Conservation (phyloP, 176 grass and related monocot genomes). For the Bolboschoenus planiculmis region DNA sequence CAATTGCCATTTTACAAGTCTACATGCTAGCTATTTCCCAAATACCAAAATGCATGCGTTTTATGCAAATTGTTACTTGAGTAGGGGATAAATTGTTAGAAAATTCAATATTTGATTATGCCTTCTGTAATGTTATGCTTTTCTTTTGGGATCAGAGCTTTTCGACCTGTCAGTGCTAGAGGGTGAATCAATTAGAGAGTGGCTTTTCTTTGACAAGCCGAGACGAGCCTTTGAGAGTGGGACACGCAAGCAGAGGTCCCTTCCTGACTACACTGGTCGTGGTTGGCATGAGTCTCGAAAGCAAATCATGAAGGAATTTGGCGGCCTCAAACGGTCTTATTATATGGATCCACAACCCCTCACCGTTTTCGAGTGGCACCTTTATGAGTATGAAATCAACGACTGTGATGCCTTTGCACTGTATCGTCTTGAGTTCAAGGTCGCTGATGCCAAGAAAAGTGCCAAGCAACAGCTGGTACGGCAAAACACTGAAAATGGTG, state of each 20-base stretch:
- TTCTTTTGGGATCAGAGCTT: constrained; percentile 51
- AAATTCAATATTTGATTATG: neutral
- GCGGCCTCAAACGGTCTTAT: constrained; percentile 75
- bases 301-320: constrained; percentile 79
- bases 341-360: constrained; percentile 95
- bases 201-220: constrained; percentile 93
- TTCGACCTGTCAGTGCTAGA: constrained; percentile 77
- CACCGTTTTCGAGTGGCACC: constrained; percentile 68
- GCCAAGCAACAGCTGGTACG: constrained; percentile 64
- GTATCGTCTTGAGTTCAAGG: constrained; percentile 77
- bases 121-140: neutral
- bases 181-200: constrained; percentile 91
- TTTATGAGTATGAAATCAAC: constrained; percentile 88
- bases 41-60: neutral
- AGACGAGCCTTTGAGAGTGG: constrained; percentile 94
- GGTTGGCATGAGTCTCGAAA: constrained; percentile 98
- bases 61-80: neutral
- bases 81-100: neutral
- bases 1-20: neutral
- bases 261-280: constrained; percentile 83
- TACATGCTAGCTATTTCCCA: neutral
- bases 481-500: constrained; percentile 55
- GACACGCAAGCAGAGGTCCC: constrained; percentile 74
- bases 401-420: constrained; percentile 61
- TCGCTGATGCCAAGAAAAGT: constrained; percentile 57